These are phyloP conservation scores for Lyophyllum shimeji DNA, from an alignment of 768 basidiomycete species.

Conservation along the genomic window DNA sequence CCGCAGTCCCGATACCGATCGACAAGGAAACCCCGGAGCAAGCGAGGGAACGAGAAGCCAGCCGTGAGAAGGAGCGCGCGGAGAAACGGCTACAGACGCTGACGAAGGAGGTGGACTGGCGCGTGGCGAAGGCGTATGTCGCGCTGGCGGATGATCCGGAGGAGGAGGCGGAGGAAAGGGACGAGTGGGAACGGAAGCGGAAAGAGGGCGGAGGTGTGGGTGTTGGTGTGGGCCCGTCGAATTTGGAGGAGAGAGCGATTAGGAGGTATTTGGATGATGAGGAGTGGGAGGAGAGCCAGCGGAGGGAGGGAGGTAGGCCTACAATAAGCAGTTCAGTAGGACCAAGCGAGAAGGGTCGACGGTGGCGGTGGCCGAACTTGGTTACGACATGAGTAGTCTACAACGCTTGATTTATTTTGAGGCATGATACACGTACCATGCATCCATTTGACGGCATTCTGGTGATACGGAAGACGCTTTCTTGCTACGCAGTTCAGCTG, in stretches of 20 bases:
- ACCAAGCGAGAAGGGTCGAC: conserved; percentile 5
- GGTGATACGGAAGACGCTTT: neutral
- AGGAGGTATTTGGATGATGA: conserved; percentile 64
- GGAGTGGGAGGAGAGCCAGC: conserved; percentile 59
- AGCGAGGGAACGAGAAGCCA: conserved; percentile 38
- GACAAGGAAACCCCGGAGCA: conserved; percentile 21
- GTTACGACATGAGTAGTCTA: too few relatives aligned
- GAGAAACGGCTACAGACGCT: conserved; percentile 60
- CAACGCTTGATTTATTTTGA: too few relatives aligned
- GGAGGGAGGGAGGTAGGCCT: conserved; percentile 1
- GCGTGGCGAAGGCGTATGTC: conserved; percentile 68
- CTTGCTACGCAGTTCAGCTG: neutral
- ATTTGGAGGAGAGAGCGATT: conserved; percentile 51
- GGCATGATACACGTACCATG: neutral
- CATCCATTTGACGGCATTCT: neutral
- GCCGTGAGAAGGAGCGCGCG: conserved; percentile 52
- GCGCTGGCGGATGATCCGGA: conserved; percentile 54
- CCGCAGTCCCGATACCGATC: conserved; percentile 18
- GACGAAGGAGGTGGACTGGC: conserved; percentile 70
- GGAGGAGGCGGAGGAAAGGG: conserved; percentile 24
- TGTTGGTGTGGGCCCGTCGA: conserved; percentile 4
- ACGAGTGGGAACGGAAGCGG: conserved; percentile 31
- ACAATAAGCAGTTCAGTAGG: neutral
- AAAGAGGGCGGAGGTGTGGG: conserved; percentile 5
- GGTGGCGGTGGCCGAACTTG: too few relatives aligned